These are phyloP conservation scores for Pseudogymnoascus sp. DNA, from an alignment of 2,329 filamentous ascomycete genomes.

Conservation along the genomic window DNA sequence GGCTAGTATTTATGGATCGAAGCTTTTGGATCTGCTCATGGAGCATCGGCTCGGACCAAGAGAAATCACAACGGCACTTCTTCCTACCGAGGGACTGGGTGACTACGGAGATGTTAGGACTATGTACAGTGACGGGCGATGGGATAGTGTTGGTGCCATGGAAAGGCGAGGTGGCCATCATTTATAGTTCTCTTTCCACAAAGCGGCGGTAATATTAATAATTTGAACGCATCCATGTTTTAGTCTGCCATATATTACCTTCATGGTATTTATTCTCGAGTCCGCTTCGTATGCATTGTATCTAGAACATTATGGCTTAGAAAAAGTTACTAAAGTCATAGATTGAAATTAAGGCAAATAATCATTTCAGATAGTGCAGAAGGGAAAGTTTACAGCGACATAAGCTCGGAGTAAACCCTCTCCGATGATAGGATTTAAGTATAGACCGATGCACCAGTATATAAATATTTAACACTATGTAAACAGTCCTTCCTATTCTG, in stretches of 20 bases:
- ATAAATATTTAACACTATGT: neutral
- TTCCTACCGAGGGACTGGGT: conserved; percentile 11
- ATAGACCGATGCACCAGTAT: neutral
- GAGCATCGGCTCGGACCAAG: neutral
- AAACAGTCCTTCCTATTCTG: neutral
- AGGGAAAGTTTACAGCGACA: neutral
- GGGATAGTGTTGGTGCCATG: conserved; percentile 7
- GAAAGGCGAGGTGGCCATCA: conserved; percentile 9
- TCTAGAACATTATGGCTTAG: neutral
- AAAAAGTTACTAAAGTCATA: neutral
- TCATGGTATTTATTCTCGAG: neutral
- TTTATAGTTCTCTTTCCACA: neutral
- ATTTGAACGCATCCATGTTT: neutral
- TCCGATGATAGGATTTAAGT: neutral
- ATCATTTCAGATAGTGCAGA: neutral
- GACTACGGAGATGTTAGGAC: neutral
- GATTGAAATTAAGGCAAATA: neutral
- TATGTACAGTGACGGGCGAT: conserved; percentile 8
- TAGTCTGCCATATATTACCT: neutral
- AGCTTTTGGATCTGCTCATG: conserved; percentile 9
- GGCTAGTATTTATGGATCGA: conserved; percentile 9
- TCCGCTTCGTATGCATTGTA: neutral
- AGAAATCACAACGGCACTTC: conserved; percentile 1
- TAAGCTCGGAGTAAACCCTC: neutral
- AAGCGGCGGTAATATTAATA: neutral